phyloP scores from a whole-genome alignment of 2,329 filamentous ascomycete species.

The Colletotrichum incanum region DNA sequence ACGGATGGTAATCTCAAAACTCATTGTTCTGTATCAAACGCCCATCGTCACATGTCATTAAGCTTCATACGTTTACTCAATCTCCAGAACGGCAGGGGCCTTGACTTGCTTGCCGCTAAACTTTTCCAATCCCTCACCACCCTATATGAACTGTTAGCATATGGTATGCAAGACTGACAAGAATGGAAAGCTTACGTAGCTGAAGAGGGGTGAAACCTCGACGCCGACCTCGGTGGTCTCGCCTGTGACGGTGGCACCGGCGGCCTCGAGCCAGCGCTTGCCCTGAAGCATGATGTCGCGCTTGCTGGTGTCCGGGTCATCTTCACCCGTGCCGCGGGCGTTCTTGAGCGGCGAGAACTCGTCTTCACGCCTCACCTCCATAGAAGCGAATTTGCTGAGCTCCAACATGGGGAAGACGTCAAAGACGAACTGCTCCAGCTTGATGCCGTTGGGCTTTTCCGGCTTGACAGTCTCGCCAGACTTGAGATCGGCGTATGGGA shows the following conservation, averaged over 20 bases:
- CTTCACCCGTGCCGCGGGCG: conserved; percentile 84
- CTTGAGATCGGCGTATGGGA: conserved; percentile 84
- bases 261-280: conserved; percentile 85
- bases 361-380: conserved; percentile 96
- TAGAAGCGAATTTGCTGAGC: conserved; percentile 91
- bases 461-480: conserved; percentile 89
- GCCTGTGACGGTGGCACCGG: conserved; percentile 81
- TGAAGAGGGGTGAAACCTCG: conserved; percentile 93
- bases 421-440: conserved; percentile 99
- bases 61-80: conserved; percentile 51
- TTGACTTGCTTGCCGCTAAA: conserved; percentile 68
- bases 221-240: conserved; percentile 77
- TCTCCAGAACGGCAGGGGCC: conserved; percentile 68
- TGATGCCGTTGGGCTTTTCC: conserved; percentile 96
- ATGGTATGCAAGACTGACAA: neutral
- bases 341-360: conserved; percentile 99
- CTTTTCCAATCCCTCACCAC: conserved; percentile 74
- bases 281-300: conserved; percentile 92
- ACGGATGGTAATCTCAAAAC: conserved; percentile 10
- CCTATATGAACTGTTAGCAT: conserved; percentile 56
- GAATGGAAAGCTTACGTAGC: conserved; percentile 81
- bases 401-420: conserved; percentile 94
- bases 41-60: conserved; percentile 32
- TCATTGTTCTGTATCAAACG: conserved; percentile 21
- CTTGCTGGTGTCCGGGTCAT: conserved; percentile 94